These are phyloP conservation scores for Coemansia sp. DNA, from an alignment of 192 early-diverging fungal genomes.

Conservation along the genomic window DNA sequence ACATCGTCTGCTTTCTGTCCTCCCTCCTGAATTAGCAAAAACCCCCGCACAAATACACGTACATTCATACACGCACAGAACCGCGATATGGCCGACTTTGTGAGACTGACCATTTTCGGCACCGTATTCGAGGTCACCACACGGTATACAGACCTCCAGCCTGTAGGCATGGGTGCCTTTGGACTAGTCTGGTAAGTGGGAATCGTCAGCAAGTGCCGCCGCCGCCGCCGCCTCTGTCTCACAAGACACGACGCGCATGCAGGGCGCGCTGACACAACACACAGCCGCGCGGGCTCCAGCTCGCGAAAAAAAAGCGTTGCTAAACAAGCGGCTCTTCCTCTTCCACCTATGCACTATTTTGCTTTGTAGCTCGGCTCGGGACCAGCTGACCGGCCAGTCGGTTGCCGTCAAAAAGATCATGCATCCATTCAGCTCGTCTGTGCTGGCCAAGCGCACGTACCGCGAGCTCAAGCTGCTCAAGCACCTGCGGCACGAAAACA, in stretches of 20 bases:
- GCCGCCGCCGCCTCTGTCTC: not conserved
- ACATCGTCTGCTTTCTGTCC: not conserved
- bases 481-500: constrained; percentile 93
- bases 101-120: constrained; percentile 76
- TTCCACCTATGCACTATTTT: not conserved
- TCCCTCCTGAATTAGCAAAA: not conserved
- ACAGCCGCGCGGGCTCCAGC: not conserved
- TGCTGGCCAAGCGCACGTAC: constrained; percentile 92
- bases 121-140: constrained; percentile 82
- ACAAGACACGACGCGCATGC: not conserved
- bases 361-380: constrained; percentile 75
- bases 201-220: not conserved
- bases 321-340: not conserved
- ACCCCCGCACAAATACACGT: not conserved
- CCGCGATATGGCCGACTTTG: constrained; percentile 63
- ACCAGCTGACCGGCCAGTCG: constrained; percentile 75
- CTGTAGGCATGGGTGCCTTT: constrained; percentile 97
- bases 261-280: not conserved
- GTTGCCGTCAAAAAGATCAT: constrained; percentile 97
- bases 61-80: not conserved
- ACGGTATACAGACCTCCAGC: constrained; percentile 85
- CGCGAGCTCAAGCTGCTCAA: constrained; percentile 93
- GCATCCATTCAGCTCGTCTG: constrained; percentile 89
- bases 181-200: constrained; percentile 88
- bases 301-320: not conserved